Base-by-base conservation (phyloP, 2,329 filamentous ascomycete species). In the Aspergillus arachidicola region DNA sequence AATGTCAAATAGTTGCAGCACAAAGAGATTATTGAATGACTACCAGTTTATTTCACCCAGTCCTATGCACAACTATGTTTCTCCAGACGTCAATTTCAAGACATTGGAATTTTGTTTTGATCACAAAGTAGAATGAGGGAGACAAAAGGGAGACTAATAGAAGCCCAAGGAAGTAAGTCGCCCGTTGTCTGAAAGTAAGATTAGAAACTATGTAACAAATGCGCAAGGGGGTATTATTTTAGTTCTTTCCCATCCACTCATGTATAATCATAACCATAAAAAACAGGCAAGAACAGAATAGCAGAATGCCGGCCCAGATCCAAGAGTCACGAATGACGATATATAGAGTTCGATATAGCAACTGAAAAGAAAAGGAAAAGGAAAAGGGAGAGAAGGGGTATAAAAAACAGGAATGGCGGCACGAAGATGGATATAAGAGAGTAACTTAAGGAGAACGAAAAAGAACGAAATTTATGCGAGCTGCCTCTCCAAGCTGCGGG, bases 401-500 rank as follows among this genome's bases (percentile, higher is more conserved):
- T 45, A 58, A 7, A 28, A 11, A 34, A 28, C 28, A 50, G 16
- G 7, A 34, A 16, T 9, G 21, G 46, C 9, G 50, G 30, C 6
- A 48, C 41, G 21, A 28, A 28, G 16, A 28, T 41, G 58, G 57
- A 21, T 36, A 28, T 23, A 30, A 43, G 21, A 6, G 28, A 45
- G 34, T 50, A 48, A 64, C 26, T 28, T 28, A 28, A 32, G 62
- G 16, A 41, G 11, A 41, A 19, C 38, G 19, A 41, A 2, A 53
- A 23, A 34, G n/a, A 59, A 63, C 30, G 30, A 36, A n/a, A 19
- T 16, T 74, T 69, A 79, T 16, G 77, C 78, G 59, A 79, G 70
- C 57, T 76, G 77, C 57, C 76, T 73, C 64, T 79, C 78, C 56
- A 79, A 63, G 65, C 75, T 76, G n/a, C 76, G 64, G 6, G 77